Evolutionary conservation across 495 filamentous ascomycete genomes (phyloP), one percentile per base, ranked within the genome.

Genomic region (Chaetomium tenue): DNA sequence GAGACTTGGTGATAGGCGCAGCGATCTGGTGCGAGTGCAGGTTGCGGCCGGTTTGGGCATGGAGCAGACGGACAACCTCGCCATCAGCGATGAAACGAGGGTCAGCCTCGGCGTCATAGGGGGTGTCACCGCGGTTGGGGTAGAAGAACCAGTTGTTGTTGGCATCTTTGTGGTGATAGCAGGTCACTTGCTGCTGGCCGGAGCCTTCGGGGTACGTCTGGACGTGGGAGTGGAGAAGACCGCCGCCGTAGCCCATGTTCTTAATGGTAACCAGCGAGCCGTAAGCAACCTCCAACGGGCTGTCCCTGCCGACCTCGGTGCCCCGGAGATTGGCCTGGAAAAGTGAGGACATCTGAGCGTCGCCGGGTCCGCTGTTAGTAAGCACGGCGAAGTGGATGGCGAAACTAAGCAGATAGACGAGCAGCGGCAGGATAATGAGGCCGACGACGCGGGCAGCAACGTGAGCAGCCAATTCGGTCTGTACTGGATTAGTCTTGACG

Each of bases 81-180:
- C 88, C 88, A 72, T 98, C 86, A 13, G 84, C 89, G 67, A 96
- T 84, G 73, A 87, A 95, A 64, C 86, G 85, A 48, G 80, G 75
- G 53, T 92, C 79, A 39, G 81, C 86, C 37, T 89, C 86, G 3
- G 85, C 75, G 69, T 91, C 83, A 70, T 86, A 95, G n/a, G 90
- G 88, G 4, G 82, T 74, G 40, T 93, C 83, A 37, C 80, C 68
- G 48, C 94, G 89, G 78, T 92, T 94, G 20, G 94, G 95, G 72
- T 97, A 96, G 74, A 98, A 96, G 76, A 93, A 97, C 94, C 94
- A 98, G 77, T 98, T 95, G 71, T 98, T 98, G 81, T 98, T 98
- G 69, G 94, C 86, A 84, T 98, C 94, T 74, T 98, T 98, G 81
- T 98, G 94, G 76, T 98, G 94, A 74, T 98, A 98, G 79, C 94